Conservation (phyloP, 805 yeast genomes). For the Starmerella ratchasimensis region DNA sequence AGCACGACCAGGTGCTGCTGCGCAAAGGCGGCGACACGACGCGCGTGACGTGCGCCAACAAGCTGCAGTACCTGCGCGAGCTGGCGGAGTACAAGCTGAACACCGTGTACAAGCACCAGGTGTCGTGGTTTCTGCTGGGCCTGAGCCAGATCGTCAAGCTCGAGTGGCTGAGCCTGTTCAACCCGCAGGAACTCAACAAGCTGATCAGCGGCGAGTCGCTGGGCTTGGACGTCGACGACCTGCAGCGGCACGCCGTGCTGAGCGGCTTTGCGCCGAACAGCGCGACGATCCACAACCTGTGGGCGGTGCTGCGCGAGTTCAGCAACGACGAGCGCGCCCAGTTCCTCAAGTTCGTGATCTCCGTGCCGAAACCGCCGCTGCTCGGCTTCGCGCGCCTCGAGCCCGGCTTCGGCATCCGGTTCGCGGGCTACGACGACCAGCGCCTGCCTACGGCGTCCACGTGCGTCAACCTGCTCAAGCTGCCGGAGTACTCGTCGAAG, state of each 20-base stretch:
- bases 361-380: conserved; percentile 83
- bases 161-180: conserved; percentile 73
- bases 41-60: conserved; percentile 47
- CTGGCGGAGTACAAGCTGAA: conserved; percentile 71
- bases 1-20: conserved; percentile 36
- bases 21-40: conserved; percentile 43
- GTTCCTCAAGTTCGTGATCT: conserved; percentile 77
- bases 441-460: conserved; percentile 87
- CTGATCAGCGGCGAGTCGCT: conserved; percentile 68
- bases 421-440: conserved; percentile 32
- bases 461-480: conserved; percentile 72
- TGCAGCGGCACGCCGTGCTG: conserved; percentile 46
- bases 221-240: conserved; percentile 58
- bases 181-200: conserved; percentile 68
- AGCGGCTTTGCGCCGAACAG: conserved; percentile 45
- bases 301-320: conserved; percentile 58
- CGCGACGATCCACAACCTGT: conserved; percentile 49
- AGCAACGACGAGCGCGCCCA: conserved; percentile 44
- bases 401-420: conserved; percentile 72
- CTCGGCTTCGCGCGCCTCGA: conserved; percentile 62
- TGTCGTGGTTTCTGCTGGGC: conserved; percentile 55
- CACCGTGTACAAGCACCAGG: conserved; percentile 42
- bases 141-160: conserved; percentile 52
- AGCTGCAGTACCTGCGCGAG: conserved; percentile 59
- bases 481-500: conserved; percentile 69